Evolutionary conservation across 2,329 filamentous ascomycete genomes (phyloP).

Genomic region (Penicillium sp.): DNA sequence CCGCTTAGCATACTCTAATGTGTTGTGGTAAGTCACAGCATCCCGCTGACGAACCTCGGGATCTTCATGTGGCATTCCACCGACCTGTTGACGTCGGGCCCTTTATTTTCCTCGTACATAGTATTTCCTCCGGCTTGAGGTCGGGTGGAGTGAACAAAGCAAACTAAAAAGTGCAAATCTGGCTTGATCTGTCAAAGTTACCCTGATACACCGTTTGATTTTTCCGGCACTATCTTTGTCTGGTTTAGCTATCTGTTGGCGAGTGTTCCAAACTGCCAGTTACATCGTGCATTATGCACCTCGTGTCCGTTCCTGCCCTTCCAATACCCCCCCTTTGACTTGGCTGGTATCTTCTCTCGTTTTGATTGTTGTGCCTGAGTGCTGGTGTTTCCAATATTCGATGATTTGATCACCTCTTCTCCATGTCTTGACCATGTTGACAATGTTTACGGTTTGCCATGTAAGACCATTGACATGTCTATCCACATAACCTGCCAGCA

Average conservation of each 20-base stretch:
- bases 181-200: slow-evolving; percentile 1
- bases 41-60: background rate
- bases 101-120: slow-evolving; percentile 24
- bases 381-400: background rate
- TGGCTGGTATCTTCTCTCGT: slow-evolving; percentile 25
- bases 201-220: slow-evolving; percentile 15
- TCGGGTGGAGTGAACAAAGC: slow-evolving; percentile 18
- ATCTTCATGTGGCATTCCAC: background rate
- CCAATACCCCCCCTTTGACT: slow-evolving; percentile 24
- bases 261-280: background rate
- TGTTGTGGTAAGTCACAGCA: background rate
- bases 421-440: background rate
- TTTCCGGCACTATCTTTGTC: background rate
- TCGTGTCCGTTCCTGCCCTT: background rate
- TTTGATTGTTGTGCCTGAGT: slow-evolving; percentile 5
- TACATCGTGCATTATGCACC: background rate
- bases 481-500: background rate
- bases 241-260: slow-evolving; percentile 3
- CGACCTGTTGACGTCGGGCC: background rate
- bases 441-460: background rate
- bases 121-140: slow-evolving; percentile 20
- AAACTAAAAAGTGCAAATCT: slow-evolving; percentile 16
- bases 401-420: background rate
- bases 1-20: background rate
- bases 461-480: background rate